Evolutionary conservation across 2,329 filamentous ascomycete species (phyloP).

Genomic region (Penicillium sp.): DNA sequence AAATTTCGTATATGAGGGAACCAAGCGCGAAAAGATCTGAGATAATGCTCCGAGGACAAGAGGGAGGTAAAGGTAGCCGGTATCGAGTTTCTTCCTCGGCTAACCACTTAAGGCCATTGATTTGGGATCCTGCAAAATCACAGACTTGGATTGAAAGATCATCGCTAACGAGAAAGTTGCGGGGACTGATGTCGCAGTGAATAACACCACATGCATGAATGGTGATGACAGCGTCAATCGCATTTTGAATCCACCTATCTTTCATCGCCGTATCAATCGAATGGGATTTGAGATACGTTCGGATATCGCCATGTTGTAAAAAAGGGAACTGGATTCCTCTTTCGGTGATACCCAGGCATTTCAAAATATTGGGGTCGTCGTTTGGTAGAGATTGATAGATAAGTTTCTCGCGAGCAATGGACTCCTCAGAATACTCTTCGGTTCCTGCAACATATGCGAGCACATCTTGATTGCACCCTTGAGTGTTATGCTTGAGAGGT

Average conservation of each 20-base stretch:
- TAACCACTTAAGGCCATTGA: slow-evolving; percentile 1
- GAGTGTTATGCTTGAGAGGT: background rate
- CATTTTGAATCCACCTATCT: background rate
- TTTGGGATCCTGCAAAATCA: slow-evolving; percentile 21
- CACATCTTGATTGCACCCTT: background rate
- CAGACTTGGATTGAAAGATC: slow-evolving; percentile 20
- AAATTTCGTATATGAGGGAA: background rate
- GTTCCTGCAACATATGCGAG: background rate
- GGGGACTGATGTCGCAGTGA: slow-evolving; percentile 19
- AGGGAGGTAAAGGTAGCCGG: background rate
- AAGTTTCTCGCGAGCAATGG: background rate
- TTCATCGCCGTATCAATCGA: background rate
- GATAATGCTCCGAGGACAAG: background rate
- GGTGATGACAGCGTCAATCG: background rate
- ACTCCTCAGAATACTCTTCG: background rate
- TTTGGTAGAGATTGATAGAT: background rate
- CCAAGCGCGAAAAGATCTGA: background rate
- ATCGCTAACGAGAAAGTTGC: slow-evolving; percentile 24
- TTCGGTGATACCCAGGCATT: background rate
- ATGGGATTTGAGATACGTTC: background rate
- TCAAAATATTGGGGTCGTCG: background rate
- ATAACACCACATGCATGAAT: slow-evolving; percentile 6
- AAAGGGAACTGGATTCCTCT: background rate
- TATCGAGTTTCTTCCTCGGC: slow-evolving; percentile 13
- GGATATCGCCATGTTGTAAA: background rate